A percentile compares a stretch with the other conserved stretches of the same genome.
Conservation (phyloP, 75 land plant species). For the Sequoia sempervirens region DNA sequence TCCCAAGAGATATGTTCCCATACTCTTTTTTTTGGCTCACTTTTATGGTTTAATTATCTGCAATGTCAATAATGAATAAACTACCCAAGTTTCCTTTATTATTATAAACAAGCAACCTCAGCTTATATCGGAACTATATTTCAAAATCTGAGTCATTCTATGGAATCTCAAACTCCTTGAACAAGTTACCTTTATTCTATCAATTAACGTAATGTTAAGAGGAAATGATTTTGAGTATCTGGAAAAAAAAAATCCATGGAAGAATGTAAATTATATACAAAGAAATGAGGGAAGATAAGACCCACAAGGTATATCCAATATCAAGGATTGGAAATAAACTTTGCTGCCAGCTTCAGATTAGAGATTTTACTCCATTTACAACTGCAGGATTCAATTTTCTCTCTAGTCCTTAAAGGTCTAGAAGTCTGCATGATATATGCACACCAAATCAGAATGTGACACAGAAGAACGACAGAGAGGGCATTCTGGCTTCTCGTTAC, state of each 20-base stretch:
- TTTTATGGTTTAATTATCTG: not conserved
- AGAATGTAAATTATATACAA: not conserved
- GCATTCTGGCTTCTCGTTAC: constrained; percentile 98
- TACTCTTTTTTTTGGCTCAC: no score
- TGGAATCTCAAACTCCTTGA: not conserved
- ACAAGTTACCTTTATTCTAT: not conserved
- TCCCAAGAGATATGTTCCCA: no score
- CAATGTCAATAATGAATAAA: not conserved
- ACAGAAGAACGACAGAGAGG: constrained; percentile 94
- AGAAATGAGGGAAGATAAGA: not conserved
- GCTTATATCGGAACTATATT: not conserved
- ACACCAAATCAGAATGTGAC: constrained; percentile 79
- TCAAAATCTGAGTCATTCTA: not conserved
- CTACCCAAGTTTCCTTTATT: not conserved
- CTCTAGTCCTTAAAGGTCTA: constrained; percentile 12
- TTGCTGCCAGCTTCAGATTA: not conserved
- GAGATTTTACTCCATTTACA: not conserved
- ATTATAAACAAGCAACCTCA: not conserved
- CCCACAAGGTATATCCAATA: not conserved
- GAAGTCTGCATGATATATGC: constrained; percentile 91
- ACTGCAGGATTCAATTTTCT: not conserved
- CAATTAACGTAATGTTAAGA: not conserved
- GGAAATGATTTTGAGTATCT: not conserved
- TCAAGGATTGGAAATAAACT: not conserved
- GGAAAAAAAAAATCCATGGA: not conserved